Conservation (phyloP, 1,284 basidiomycete genomes). For the Phlebopus sp. region DNA sequence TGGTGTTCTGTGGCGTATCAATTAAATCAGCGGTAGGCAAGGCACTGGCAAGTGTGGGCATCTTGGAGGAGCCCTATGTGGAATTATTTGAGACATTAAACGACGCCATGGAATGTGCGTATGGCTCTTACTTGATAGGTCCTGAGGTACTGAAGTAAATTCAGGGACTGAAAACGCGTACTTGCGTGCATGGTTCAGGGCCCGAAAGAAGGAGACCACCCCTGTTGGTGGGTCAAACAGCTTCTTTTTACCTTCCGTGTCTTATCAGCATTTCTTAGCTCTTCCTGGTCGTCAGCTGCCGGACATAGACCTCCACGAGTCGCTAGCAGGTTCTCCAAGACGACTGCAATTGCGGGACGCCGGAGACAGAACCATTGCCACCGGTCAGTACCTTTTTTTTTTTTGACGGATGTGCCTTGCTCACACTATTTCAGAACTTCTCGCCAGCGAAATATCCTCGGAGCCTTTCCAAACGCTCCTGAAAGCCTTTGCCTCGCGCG, state of each 20-base stretch:
- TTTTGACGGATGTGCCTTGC: background rate
- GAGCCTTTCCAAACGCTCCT: slow-evolving; percentile 69
- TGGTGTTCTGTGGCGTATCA: slow-evolving; percentile 87
- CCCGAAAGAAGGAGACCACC: slow-evolving; percentile 53
- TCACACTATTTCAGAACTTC: slow-evolving; percentile 17
- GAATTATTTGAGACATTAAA: slow-evolving; percentile 85
- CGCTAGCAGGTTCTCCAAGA: slow-evolving; percentile 72
- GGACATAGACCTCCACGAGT: slow-evolving; percentile 46
- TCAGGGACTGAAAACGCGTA: slow-evolving; percentile 89
- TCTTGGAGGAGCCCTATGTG: slow-evolving; percentile 75
- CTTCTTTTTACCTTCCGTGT: background rate
- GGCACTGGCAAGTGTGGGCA: slow-evolving; percentile 70
- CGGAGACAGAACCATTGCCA: slow-evolving; percentile 67
- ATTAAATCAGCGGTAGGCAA: slow-evolving; percentile 62
- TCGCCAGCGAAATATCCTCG: slow-evolving; percentile 21
- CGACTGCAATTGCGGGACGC: slow-evolving; percentile 74
- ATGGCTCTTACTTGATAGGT: slow-evolving; percentile 10
- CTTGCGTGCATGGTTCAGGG: slow-evolving; percentile 70
- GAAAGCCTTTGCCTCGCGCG: slow-evolving; percentile 75
- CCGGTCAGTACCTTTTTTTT: slow-evolving; percentile 37
- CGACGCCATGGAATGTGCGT: slow-evolving; percentile 90
- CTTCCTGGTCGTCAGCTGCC: slow-evolving; percentile 56
- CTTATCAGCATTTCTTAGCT: slow-evolving; percentile 33
- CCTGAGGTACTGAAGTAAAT: slow-evolving; percentile 12
- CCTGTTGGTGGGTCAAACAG: slow-evolving; percentile 27